Base-by-base conservation (phyloP, 805 yeast species). In the Ogataea minuta region DNA sequence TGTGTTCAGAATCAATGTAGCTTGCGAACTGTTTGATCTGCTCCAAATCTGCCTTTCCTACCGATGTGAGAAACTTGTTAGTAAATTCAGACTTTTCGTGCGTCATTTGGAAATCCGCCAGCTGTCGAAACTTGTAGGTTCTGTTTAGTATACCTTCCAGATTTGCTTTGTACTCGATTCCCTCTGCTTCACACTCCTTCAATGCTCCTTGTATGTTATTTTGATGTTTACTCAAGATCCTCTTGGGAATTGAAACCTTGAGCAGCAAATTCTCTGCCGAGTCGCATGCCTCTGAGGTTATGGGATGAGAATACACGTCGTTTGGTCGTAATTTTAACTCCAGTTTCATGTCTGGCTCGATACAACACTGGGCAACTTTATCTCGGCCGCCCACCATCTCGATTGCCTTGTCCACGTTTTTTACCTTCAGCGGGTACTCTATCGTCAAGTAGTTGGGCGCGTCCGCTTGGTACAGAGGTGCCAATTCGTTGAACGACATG, bases 61-160 rank as follows among this genome's bases (percentile, higher is more conserved):
- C 50, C 2, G 80, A 66, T 1, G 50, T 40, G 24, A 63, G 52
- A 33, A 74, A 60, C 15, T 55, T 66, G 6, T 60, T 46, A 1
- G 74, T 70, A 45, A 79, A 74, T 2, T 66, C 57, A 10, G 83
- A 81, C 49, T 76, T 72, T 34, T 72, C 73, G 9, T 88, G 75
- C 23, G 76, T 66, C 47, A 76, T 74, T 59, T 93, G 98, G 59
- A 88, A 91, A 62, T 90, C 98, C 0, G 91, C 81, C 72, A 89
- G 76, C 48, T 85, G 87, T 50, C 96, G 74, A 59, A 91, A 91
- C 46, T 84, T 74, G 54, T 79, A 81, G 12, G 81, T 82, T 42
- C 77, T 73, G 50, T 79, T 77, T 13, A 88, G 68, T 13, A 87
- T 72, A 0, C 82, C 89, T 4, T 76, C 71, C 0, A 95, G 91